phyloP scores from a whole-genome alignment of 169 alveolate genomes.

The Cryptosporidium felis region DNA sequence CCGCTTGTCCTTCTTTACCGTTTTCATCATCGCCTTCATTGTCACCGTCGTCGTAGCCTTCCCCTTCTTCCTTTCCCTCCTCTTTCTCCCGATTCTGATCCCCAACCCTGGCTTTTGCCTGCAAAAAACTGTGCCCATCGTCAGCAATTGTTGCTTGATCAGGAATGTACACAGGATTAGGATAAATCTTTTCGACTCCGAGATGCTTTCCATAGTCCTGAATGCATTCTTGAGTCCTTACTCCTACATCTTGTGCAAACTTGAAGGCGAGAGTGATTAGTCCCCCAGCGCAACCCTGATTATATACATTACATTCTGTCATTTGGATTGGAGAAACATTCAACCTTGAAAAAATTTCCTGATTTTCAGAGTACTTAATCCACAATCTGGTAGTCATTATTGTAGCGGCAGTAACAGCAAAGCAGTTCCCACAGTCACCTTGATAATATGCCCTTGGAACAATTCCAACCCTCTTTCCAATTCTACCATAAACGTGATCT shows the following conservation, averaged over 20 bases:
- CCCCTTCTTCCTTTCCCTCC: neutral
- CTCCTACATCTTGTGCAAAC: constrained; percentile 58
- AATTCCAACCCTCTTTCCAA: constrained; percentile 19
- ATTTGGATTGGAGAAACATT: constrained; percentile 57
- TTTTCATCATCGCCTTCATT: neutral
- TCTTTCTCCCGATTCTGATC: neutral
- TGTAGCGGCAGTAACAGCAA: constrained; percentile 64
- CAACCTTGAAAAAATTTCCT: neutral
- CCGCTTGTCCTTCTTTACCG: neutral
- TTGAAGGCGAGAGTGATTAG: constrained; percentile 52
- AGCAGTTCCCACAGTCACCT: constrained; percentile 63
- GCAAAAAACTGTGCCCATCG: constrained; percentile 66
- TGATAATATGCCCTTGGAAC: constrained; percentile 34
- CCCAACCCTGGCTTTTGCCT: neutral
- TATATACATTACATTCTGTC: constrained; percentile 46
- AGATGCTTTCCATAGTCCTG: constrained; percentile 8
- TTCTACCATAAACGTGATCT: constrained; percentile 61
- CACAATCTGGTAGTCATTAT: constrained; percentile 51
- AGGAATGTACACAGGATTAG: constrained; percentile 29
- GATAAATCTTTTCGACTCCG: constrained; percentile 16
- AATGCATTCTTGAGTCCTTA: constrained; percentile 49
- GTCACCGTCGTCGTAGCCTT: neutral
- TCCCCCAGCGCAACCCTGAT: constrained; percentile 70
- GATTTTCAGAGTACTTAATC: constrained; percentile 24
- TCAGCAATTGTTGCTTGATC: constrained; percentile 30